Conservation (phyloP, 306 rosid species). For the Vigna unguiculata region DNA sequence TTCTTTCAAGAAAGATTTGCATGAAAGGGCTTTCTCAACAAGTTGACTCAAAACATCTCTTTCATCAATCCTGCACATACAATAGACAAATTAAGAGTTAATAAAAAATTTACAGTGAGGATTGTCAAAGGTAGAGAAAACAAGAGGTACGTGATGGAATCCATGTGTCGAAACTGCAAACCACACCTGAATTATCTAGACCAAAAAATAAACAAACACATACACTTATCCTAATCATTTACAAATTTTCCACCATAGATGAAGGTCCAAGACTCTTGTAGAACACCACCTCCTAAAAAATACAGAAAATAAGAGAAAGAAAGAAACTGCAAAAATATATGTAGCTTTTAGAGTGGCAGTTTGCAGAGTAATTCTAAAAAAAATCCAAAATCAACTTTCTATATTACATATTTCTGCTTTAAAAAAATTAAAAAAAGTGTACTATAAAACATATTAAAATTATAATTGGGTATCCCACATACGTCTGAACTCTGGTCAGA, state of each 20-base stretch:
- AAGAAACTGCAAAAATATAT: conserved; percentile 27
- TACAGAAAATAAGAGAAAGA: conserved; percentile 19
- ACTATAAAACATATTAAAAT: background rate
- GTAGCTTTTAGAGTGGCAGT: conserved; percentile 17
- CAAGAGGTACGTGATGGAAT: background rate
- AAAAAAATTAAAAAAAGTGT: background rate
- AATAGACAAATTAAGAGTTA: conserved; percentile 16
- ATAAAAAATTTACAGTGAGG: conserved; percentile 18
- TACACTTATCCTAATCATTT: background rate
- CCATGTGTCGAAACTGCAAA: background rate
- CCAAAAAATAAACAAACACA: background rate
- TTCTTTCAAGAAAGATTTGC: conserved; percentile 67
- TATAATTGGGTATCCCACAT: conserved; percentile 10
- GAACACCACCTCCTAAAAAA: background rate
- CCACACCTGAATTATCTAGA: background rate
- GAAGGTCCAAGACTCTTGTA: background rate
- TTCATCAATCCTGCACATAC: conserved; percentile 77
- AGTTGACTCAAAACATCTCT: conserved; percentile 61
- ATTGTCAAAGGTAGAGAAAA: background rate
- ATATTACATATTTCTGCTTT: background rate
- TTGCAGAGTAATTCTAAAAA: conserved; percentile 6
- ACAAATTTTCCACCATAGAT: background rate
- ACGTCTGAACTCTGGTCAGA: conserved; percentile 1
- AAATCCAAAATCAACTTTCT: background rate
- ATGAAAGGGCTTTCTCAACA: conserved; percentile 68